Base-by-base conservation (phyloP, 1,284 basidiomycete genomes). In the Ceratobasidium sp. region DNA sequence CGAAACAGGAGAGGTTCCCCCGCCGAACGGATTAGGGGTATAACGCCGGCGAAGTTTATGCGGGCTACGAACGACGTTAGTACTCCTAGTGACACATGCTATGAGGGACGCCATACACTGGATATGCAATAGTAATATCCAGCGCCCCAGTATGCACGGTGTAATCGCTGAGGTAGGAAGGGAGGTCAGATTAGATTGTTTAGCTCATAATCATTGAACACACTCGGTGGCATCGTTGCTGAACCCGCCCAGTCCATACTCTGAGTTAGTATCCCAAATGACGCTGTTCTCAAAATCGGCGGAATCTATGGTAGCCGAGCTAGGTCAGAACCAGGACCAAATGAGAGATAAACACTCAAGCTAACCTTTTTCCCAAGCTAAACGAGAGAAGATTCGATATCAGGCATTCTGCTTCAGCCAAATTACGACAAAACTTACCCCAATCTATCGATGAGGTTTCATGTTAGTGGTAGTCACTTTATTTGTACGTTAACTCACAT, bases 301-400 rank as follows among this genome's bases (percentile, higher is more conserved):
- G 15, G 45, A 10, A 34, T 62, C 58, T 62, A 31, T 34, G 5
- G 40, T 10, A 1, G 12, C 7, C 17, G 15, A 2, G 27, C 22
- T 35, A 55, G 53, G 12, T 12, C 17, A 10, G 5, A 7, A 22
- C 3, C 53, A 13, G 1, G 12, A n/a, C 20, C 7, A 54, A 27
- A 31, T 3, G 6, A 2, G 27, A 17, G 5, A 5, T 22, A n/a
- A n/a, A n/a, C n/a, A n/a, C n/a, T n/a, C n/a, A n/a, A n/a, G n/a
- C 42, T 8, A 3, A 62, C 58, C 58, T 34, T 62, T 27, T 38
- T 62, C 58, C 58, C 58, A 62, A 8, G 42, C 58, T 62, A 34
- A 20, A 12, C 10, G 7, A 35, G 15, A 15, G 7, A 34, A 34
- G 52, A 12, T 54, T 32, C 4, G 31, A 15, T 3, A 54, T 35